A percentile compares a stretch with the other conserved stretches of the same genome.
Conservation (phyloP, 192 early-diverging fungal species). For the Backusella australiensis region DNA sequence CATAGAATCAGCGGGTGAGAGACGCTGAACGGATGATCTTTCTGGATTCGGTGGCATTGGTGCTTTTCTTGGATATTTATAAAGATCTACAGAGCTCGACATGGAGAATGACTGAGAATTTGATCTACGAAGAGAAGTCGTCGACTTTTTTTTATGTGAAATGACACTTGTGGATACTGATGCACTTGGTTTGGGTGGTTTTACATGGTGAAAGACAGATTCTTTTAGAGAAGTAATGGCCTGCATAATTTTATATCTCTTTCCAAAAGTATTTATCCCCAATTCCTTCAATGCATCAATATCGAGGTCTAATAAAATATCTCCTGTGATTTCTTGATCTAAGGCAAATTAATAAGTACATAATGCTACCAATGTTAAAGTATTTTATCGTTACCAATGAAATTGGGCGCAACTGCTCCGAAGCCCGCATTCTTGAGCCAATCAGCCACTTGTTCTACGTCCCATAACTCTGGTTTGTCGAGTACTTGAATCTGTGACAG, state of each 20-base stretch:
- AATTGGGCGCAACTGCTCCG: constrained; percentile 40
- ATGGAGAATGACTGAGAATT: neutral
- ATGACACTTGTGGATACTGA: constrained; percentile 15
- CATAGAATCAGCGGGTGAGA: too few species aligned
- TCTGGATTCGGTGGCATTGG: constrained; percentile 22
- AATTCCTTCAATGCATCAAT: constrained; percentile 65
- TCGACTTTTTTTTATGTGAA: neutral
- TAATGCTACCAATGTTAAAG: neutral
- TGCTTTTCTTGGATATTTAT: constrained; percentile 33
- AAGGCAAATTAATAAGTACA: neutral
- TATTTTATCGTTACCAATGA: constrained; percentile 43
- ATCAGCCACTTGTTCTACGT: constrained; percentile 52
- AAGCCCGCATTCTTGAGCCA: constrained; percentile 60
- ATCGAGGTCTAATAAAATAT: constrained; percentile 58
- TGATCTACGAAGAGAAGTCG: neutral
- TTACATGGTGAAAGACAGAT: neutral
- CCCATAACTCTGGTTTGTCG: constrained; percentile 48
- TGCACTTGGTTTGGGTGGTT: neutral
- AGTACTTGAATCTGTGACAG: constrained; percentile 17
- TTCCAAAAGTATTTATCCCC: constrained; percentile 60
- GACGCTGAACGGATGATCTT: neutral
- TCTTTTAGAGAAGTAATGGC: constrained; percentile 53
- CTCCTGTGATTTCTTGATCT: constrained; percentile 71
- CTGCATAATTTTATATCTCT: constrained; percentile 66
- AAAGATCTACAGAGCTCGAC: constrained; percentile 10